Percentiles rank a stretch among this genome's conserved stretches.
Evolutionary conservation across 176 grass and related monocot species (phyloP).

Genomic region (Carex parvula): DNA sequence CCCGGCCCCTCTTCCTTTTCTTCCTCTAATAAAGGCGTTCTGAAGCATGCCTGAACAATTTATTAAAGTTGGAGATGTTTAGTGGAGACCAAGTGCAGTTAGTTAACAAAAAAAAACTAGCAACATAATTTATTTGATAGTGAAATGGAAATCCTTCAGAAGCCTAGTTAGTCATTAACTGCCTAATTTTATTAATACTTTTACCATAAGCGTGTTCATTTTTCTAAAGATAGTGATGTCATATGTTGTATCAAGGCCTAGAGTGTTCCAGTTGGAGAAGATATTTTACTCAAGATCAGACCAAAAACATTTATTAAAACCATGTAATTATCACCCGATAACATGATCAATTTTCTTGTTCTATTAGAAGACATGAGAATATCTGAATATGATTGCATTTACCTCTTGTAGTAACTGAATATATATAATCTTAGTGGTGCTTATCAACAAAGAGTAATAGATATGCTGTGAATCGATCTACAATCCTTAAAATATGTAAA

Average conservation of each 20-base stretch:
- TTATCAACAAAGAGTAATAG: background rate
- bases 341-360: background rate
- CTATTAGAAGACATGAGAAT: background rate
- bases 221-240: slow-evolving; percentile 20
- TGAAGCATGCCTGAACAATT: background rate
- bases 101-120: background rate
- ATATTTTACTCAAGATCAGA: slow-evolving; percentile 19
- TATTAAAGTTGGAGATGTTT: background rate
- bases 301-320: background rate
- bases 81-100: background rate
- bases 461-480: background rate
- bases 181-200: background rate
- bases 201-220: background rate
- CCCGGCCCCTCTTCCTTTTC: too few relatives aligned
- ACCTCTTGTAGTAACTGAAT: background rate
- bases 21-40: too few relatives aligned
- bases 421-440: background rate
- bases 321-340: background rate
- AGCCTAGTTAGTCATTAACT: background rate
- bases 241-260: background rate
- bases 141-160: background rate
- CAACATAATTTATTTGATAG: background rate
- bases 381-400: background rate
- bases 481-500: background rate
- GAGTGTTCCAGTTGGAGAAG: slow-evolving; percentile 11